Percentiles rank a stretch among this genome's conserved stretches.
phyloP scores from a whole-genome alignment of 257 asterid genomes.

The Nicotiana paniculata region DNA sequence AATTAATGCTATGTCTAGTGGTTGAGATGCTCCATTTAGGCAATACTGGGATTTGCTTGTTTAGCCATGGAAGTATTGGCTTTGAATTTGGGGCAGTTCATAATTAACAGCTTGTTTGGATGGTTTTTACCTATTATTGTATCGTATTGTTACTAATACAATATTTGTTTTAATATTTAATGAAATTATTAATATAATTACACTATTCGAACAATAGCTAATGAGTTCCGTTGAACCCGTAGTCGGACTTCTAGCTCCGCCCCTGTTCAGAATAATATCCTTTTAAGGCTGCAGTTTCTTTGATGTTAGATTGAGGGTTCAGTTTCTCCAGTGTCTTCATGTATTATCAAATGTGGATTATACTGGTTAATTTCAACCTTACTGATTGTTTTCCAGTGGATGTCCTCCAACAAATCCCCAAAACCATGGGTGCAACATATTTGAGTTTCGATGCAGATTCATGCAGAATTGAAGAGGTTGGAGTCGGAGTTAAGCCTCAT shows the following conservation, averaged over 20 bases:
- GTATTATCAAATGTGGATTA: not conserved
- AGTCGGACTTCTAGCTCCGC: too few species aligned
- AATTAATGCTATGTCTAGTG: not conserved
- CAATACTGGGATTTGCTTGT: not conserved
- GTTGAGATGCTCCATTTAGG: not conserved
- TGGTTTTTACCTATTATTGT: too few species aligned
- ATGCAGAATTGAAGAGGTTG: constrained; percentile 58
- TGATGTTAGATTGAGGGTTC: not conserved
- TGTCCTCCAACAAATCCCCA: constrained; percentile 57
- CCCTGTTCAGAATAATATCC: not conserved
- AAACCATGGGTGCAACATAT: constrained; percentile 64
- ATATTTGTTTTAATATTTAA: too few species aligned
- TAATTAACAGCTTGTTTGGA: not conserved
- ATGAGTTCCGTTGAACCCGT: too few species aligned
- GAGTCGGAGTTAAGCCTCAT: constrained; percentile 35
- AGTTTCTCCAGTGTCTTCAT: not conserved
- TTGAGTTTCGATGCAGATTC: constrained; percentile 56
- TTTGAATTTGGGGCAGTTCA: not conserved
- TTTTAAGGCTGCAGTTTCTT: not conserved
- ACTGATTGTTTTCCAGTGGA: constrained; percentile 38
- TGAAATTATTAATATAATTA: too few species aligned
- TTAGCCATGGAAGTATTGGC: not conserved
- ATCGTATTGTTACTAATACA: too few species aligned
- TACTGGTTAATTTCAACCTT: not conserved
- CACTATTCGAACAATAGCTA: too few species aligned